Base-by-base conservation (phyloP, 495 filamentous ascomycete genomes). In the Penicillium verhagenii region DNA sequence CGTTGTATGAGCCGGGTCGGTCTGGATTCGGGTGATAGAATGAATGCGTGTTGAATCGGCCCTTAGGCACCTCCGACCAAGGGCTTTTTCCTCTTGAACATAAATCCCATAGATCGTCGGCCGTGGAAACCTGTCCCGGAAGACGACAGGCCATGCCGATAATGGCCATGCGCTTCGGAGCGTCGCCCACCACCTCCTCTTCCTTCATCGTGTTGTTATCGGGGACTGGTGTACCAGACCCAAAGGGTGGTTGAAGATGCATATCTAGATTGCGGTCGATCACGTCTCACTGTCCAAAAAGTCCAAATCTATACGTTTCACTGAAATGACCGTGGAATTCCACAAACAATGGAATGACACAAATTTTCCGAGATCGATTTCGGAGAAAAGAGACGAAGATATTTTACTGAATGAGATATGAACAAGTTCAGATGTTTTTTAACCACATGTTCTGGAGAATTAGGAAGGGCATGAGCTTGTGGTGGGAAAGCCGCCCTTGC, bases 91-190 rank as follows among this genome's bases (percentile, higher is more conserved):
- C 65, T 38, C 63, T 54, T 3, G 63, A 60, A 40, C 65, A 71
- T 5, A 86, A 61, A 16, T 84, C 75, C 81, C 82, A 86, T 49
- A 86, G 80, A 42, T 80, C 73, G 19, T 79, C 78, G 10, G 79
- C 72, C 14, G 69, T 82, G n/a, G 74, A 67, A 18, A 81, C 81
- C 47, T 78, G 66, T 14, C 74, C 75, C 8, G 78, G 75, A 11
- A 81, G 65, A 19, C 76, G 68, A 45, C 77, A 77, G 16, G 79
- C 61, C 64, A 78, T 72, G 8, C 78, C 79, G 16, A 82, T 68
- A 13, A 82, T 66, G 25, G 78, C 79, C 33, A 76, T 54, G n/a
- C 67, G 59, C 26, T 71, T 58, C 1, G 65, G 54, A 25, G 43
- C 53, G 56, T 60, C 50, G 8, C 46, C 35, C 2, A 23, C 19